phyloP scores from a whole-genome alignment of 1,139 yeast genomes.

The Yamadazyma sp. region DNA sequence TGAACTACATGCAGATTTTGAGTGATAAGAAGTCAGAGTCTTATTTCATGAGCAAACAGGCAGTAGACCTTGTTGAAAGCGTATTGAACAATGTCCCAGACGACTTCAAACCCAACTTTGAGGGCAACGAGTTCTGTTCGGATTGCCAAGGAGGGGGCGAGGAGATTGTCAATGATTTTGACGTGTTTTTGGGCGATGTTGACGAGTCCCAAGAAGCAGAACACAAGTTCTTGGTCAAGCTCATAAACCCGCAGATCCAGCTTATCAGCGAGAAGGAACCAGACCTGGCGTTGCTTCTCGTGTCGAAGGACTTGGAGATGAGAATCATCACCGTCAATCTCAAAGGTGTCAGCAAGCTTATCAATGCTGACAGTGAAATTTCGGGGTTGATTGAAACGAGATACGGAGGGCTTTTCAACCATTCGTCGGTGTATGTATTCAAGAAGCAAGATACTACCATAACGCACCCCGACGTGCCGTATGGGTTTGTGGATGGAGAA shows the following conservation, averaged over 20 bases:
- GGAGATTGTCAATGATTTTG: conserved; percentile 35
- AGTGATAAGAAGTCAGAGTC: conserved; percentile 55
- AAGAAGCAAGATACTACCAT: conserved; percentile 29
- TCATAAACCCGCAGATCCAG: conserved; percentile 48
- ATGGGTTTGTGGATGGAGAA: conserved; percentile 23
- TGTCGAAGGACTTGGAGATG: conserved; percentile 71
- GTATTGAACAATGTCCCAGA: conserved; percentile 26
- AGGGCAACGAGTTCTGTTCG: conserved; percentile 15
- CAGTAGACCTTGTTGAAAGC: conserved; percentile 60
- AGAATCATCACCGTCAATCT: conserved; percentile 60
- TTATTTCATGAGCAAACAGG: conserved; percentile 68
- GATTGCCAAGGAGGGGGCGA: conserved; percentile 24
- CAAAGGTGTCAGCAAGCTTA: conserved; percentile 45
- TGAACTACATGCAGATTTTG: conserved; percentile 61
- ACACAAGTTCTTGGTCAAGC: conserved; percentile 39
- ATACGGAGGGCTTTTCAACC: conserved; percentile 63
- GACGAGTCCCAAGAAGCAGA: conserved; percentile 34
- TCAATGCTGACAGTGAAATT: conserved; percentile 35
- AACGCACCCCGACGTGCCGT: conserved; percentile 25
- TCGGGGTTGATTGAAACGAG: conserved; percentile 65
- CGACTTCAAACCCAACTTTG: conserved; percentile 11
- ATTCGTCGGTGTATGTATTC: conserved; percentile 72
- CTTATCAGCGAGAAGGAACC: conserved; percentile 33
- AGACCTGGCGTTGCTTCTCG: conserved; percentile 47
- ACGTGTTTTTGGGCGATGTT: conserved; percentile 29